phyloP scores from a whole-genome alignment of 768 basidiomycete genomes.

The Hortiboletus flavorubellus region DNA sequence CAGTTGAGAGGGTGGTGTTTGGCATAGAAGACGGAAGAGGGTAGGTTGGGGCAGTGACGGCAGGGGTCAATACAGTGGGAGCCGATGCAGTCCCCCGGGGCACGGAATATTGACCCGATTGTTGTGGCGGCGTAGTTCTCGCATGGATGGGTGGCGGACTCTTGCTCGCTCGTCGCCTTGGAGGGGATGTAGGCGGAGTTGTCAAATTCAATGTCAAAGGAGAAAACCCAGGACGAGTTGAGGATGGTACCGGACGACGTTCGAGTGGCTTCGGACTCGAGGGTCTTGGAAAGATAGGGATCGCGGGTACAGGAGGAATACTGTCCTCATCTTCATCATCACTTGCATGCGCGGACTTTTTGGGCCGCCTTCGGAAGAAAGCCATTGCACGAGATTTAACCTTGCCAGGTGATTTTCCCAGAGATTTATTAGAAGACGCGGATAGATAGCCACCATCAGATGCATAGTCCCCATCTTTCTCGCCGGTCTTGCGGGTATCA shows the following conservation, averaged over 20 bases:
- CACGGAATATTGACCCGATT: conserved; percentile 4
- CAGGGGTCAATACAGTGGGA: conserved; percentile 3
- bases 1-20: conserved; percentile 16
- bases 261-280: conserved; percentile 30
- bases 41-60: conserved; percentile 1
- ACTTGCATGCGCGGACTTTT: conserved; percentile 22
- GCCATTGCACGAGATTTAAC: conserved; percentile 32
- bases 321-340: conserved; percentile 31
- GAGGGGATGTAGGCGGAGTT: conserved; percentile 17
- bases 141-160: conserved; percentile 26
- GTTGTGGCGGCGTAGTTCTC: conserved; percentile 8
- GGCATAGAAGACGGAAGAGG: conserved; percentile 20
- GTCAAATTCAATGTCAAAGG: conserved; percentile 26
- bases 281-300: conserved; percentile 24
- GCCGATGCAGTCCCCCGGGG: conserved; percentile 6
- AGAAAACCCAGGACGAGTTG: conserved; percentile 28
- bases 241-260: conserved; percentile 23
- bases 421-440: conserved; percentile 34
- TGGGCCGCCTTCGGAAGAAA: conserved; percentile 32
- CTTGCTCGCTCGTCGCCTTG: conserved; percentile 21
- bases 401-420: conserved; percentile 25
- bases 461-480: conserved; percentile 20
- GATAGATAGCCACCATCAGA: conserved; percentile 34
- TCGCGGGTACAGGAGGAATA: conserved; percentile 32
- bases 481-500: conserved; percentile 17